Conservation (phyloP, 495 filamentous ascomycete species). For the Neurospora sublineolata region DNA sequence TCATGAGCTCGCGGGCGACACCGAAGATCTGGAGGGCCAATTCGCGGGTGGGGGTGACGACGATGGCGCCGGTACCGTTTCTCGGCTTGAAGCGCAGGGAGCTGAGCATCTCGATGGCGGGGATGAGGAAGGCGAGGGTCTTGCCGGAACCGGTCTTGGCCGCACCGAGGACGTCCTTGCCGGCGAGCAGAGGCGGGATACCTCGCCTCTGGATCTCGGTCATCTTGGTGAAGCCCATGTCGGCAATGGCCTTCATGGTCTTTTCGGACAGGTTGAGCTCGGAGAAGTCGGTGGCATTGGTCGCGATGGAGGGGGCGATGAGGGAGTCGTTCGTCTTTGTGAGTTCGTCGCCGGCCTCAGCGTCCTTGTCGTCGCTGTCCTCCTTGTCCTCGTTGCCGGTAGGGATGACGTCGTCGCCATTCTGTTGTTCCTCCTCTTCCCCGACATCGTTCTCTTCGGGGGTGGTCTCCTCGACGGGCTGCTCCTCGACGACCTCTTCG, state of each 20-base stretch:
- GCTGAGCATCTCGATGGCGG: slow-evolving; percentile 87
- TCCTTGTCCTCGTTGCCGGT: slow-evolving; percentile 14
- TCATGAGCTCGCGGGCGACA: slow-evolving; percentile 85
- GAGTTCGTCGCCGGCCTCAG: slow-evolving; percentile 11
- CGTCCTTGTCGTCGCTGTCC: slow-evolving; percentile 17
- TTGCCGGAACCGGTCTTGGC: slow-evolving; percentile 97
- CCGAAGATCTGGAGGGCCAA: slow-evolving; percentile 93
- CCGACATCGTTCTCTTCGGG: slow-evolving; percentile 7
- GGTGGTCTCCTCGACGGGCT: slow-evolving; percentile 10
- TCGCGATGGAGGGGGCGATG: slow-evolving; percentile 20
- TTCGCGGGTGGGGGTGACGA: slow-evolving; percentile 82
- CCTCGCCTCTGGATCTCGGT: slow-evolving; percentile 86
- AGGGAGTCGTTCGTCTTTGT: slow-evolving; percentile 12
- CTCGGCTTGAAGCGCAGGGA: slow-evolving; percentile 71
- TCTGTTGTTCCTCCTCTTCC: not conserved
- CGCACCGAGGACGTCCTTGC: slow-evolving; percentile 87
- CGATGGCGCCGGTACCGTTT: slow-evolving; percentile 72
- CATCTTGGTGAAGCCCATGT: slow-evolving; percentile 90
- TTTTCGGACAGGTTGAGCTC: slow-evolving; percentile 79
- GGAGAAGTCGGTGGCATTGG: slow-evolving; percentile 44
- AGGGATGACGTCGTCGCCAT: slow-evolving; percentile 3
- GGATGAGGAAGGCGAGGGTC: slow-evolving; percentile 89
- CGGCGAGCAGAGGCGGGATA: slow-evolving; percentile 79
- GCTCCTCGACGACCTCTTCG: slow-evolving; percentile 6
- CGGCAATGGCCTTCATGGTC: slow-evolving; percentile 77